A percentile compares a stretch with the other conserved stretches of the same genome.
Evolutionary conservation across 768 basidiomycete genomes (phyloP).

Genomic region (Mycena maculata): DNA sequence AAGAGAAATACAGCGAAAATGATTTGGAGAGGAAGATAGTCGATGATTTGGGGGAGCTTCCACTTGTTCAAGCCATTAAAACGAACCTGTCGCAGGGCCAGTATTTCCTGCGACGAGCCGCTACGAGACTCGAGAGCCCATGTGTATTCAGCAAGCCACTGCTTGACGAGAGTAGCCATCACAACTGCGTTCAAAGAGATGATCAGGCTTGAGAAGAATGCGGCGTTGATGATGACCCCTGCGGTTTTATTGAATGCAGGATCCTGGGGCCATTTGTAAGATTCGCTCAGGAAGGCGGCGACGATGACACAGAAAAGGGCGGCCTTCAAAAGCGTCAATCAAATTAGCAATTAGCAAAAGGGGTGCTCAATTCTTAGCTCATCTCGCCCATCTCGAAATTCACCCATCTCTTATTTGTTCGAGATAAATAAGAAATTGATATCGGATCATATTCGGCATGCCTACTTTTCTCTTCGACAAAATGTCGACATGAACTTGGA

Average conservation of each 20-base stretch:
- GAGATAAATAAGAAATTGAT: too few relatives aligned
- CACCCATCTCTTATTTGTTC: too few relatives aligned
- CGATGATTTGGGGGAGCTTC: constrained; percentile 32
- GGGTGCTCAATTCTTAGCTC: too few relatives aligned
- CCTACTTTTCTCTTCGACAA: too few relatives aligned
- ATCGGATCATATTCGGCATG: too few relatives aligned
- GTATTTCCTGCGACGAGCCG: constrained; percentile 20
- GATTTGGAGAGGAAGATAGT: constrained; percentile 31
- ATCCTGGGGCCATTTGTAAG: constrained; percentile 28
- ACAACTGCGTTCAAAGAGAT: constrained; percentile 37
- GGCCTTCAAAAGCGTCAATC: constrained; percentile 17
- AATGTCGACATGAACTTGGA: too few relatives aligned
- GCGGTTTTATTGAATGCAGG: constrained; percentile 18
- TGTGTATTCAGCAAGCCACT: constrained; percentile 38
- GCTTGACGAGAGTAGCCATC: constrained; percentile 39
- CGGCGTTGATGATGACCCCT: constrained; percentile 32
- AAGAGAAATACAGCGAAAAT: constrained; percentile 29
- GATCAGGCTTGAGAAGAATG: constrained; percentile 37
- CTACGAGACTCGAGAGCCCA: constrained; percentile 27
- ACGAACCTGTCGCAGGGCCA: constrained; percentile 33
- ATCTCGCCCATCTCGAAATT: too few relatives aligned
- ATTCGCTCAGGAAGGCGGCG: constrained; percentile 28
- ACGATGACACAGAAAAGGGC: constrained; percentile 28
- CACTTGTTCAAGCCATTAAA: constrained; percentile 33
- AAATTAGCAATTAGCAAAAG: constrained; percentile 2